Evolutionary conservation across 805 yeast genomes (phyloP).

Genomic region (Saccharomyces paradoxus): DNA sequence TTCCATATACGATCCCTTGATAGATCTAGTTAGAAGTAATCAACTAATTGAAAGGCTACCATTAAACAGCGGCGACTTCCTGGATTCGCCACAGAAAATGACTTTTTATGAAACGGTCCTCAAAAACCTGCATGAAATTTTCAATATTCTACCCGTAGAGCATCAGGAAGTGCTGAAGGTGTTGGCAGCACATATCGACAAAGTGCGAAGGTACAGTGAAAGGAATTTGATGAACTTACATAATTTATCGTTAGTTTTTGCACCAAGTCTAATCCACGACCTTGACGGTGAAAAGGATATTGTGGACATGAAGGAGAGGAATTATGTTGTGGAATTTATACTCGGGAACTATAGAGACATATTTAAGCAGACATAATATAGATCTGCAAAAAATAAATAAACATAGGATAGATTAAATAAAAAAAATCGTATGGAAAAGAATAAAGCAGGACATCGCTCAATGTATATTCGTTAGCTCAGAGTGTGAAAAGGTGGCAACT

Average conservation of each 20-base stretch:
- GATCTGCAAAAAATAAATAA: neutral
- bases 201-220: conserved; percentile 45
- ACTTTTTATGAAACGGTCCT: conserved; percentile 16
- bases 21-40: conserved; percentile 40
- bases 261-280: conserved; percentile 84
- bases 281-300: conserved; percentile 73
- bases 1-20: conserved; percentile 56
- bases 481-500: conserved; percentile 62
- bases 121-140: conserved; percentile 38
- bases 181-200: conserved; percentile 56
- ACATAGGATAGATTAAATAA: neutral
- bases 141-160: conserved; percentile 54
- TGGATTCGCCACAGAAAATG: neutral
- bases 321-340: conserved; percentile 68
- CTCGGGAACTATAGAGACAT: conserved; percentile 36
- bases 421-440: neutral
- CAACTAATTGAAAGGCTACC: conserved; percentile 18
- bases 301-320: conserved; percentile 72
- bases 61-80: conserved; percentile 9
- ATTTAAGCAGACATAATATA: conserved; percentile 2
- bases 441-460: conserved; percentile 5
- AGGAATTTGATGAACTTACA: conserved; percentile 74
- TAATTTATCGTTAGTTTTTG: conserved; percentile 86
- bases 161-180: conserved; percentile 50
- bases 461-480: conserved; percentile 62